Conservation (phyloP, 768 basidiomycete species). For the Rickenella mellea region DNA sequence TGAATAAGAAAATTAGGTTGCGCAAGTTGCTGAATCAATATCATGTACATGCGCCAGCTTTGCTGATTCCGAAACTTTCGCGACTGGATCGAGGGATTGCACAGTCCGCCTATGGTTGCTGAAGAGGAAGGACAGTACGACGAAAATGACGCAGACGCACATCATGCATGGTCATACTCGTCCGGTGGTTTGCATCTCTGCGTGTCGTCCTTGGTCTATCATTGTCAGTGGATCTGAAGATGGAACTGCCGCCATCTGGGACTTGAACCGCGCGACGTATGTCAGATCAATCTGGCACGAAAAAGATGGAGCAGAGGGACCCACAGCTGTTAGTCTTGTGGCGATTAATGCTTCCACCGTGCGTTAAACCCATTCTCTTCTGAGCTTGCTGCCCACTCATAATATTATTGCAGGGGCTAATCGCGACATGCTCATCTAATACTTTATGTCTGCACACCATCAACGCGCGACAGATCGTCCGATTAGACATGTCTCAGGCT, state of each 20-base stretch:
- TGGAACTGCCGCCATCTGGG: conserved; percentile 84
- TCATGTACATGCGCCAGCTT: conserved; percentile 69
- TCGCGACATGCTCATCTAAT: conserved; percentile 70
- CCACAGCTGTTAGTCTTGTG: conserved; percentile 46
- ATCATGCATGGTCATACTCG: conserved; percentile 76
- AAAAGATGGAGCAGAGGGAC: conserved; percentile 17
- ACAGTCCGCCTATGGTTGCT: conserved; percentile 80
- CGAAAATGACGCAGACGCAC: conserved; percentile 42
- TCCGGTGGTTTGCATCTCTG: conserved; percentile 55
- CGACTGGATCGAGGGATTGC: conserved; percentile 74
- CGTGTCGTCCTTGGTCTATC: conserved; percentile 76
- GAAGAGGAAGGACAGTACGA: conserved; percentile 22
- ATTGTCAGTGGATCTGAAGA: conserved; percentile 79
- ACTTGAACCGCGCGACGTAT: conserved; percentile 76
- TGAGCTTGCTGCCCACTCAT: conserved; percentile 1
- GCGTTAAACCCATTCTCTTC: conserved; percentile 17
- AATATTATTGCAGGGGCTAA: conserved; percentile 53
- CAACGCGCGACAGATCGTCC: conserved; percentile 73
- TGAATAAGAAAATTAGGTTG: conserved; percentile 31
- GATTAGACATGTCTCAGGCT: conserved; percentile 46
- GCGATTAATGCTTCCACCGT: conserved; percentile 85
- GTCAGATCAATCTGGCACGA: conserved; percentile 71
- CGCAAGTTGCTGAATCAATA: conserved; percentile 70
- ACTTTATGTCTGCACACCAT: conserved; percentile 77
- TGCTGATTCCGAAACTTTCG: conserved; percentile 60